Evolutionary conservation across 768 basidiomycete genomes (phyloP), one percentile per base, ranked within the genome.

Genomic region (Lentinula boryana): DNA sequence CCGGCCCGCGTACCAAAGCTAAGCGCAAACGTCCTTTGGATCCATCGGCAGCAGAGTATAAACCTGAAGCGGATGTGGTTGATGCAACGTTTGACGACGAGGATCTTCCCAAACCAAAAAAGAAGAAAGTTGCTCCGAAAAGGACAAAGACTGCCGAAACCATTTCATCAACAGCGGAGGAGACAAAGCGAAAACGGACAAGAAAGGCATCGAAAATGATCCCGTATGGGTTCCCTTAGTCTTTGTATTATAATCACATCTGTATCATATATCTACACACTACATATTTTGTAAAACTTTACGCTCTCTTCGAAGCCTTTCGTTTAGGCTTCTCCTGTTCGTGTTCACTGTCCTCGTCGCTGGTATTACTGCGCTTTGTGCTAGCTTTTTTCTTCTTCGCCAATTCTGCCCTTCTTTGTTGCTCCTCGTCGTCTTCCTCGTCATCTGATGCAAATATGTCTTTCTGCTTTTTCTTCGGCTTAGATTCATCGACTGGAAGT

Each of bases 391-490:
- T 67, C 58, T 68, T 68, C 38, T 35, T 27, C 3, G 48, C 13
- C 32, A 56, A 50, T 15, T 49, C 61, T 68, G 68, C 54, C 64
- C 68, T 57, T 65, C 63, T 63, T 68, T 66, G 23, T 64, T 62
- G 18, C 58, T 68, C 67, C 44, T 63, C 62, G 57, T 67, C 65
- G 27, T 73, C 61, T 16, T 65, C 68, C 15, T 75, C 75, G 46
- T 75, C 74, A 55, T 85, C 84, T 52, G 85, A 85, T 49, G 74
- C 83, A 71, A 89, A 90, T 8, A 80, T 80, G 53, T 82, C 81
- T 31, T 74, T 72, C 64, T 80, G 76, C 72, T 79, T 83, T 62
- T 76, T 79, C 68, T 84, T 85, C 4, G 74, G 73, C 65, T 77
- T 78, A 13, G 70, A 70, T 61, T 81, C 85, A 15, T 36, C 12